Conservation (phyloP, 805 yeast genomes). For the Lipomyces sp. region DNA sequence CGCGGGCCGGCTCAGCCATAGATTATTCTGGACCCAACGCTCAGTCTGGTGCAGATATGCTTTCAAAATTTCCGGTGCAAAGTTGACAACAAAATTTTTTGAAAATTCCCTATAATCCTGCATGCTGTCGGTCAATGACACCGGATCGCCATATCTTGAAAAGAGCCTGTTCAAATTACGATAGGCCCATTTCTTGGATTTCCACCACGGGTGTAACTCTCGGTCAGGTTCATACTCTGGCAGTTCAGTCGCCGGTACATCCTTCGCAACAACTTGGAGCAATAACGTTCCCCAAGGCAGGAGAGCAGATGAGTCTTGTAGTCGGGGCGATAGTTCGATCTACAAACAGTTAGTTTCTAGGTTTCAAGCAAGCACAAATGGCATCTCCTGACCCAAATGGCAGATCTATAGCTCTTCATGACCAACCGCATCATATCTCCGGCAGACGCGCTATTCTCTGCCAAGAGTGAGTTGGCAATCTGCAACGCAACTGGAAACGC, state of each 20-base stretch:
- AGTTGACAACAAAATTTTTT: conserved; percentile 56
- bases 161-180: conserved; percentile 76
- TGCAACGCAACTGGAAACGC: conserved; percentile 69
- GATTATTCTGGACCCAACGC: conserved; percentile 65
- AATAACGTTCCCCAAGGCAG: conserved; percentile 79
- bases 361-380: background rate
- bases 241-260: conserved; percentile 59
- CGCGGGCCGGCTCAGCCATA: conserved; percentile 73
- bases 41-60: conserved; percentile 70
- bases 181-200: conserved; percentile 86
- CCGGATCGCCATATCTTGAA: conserved; percentile 43
- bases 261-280: conserved; percentile 64
- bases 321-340: conserved; percentile 68
- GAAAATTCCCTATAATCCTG: conserved; percentile 63
- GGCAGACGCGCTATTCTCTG: conserved; percentile 50
- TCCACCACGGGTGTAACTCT: conserved; percentile 64
- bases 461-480: conserved; percentile 63
- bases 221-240: conserved; percentile 60
- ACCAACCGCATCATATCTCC: conserved; percentile 79
- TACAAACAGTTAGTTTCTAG: conserved; percentile 40
- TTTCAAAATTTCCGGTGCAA: conserved; percentile 73
- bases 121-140: conserved; percentile 45
- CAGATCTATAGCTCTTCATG: conserved; percentile 77
- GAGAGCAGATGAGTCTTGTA: conserved; percentile 59
- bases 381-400: conserved; percentile 50